Conservation (phyloP, 2,329 filamentous ascomycete species). For the Microsporum ferrugineum region DNA sequence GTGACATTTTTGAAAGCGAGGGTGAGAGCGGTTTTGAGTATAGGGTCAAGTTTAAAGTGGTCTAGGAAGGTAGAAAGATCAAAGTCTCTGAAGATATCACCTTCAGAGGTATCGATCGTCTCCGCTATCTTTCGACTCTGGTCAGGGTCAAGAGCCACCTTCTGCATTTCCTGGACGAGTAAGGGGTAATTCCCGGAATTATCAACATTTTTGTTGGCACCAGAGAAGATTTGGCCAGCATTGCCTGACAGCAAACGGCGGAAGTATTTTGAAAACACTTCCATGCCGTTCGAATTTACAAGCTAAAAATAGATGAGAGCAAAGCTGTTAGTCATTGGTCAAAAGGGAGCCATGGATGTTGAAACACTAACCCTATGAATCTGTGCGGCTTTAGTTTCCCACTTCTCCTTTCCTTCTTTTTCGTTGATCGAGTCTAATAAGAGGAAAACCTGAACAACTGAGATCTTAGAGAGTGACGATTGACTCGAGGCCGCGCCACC, state of each 20-base stretch:
- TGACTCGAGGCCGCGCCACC: conserved; percentile 38
- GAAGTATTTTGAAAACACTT: conserved; percentile 94
- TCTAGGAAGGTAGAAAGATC: conserved; percentile 92
- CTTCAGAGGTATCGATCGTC: conserved; percentile 77
- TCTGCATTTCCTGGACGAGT: conserved; percentile 71
- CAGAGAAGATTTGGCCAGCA: conserved; percentile 80
- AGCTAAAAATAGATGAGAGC: conserved; percentile 44
- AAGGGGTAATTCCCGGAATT: conserved; percentile 75
- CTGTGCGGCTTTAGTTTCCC: conserved; percentile 82
- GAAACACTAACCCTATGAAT: conserved; percentile 65
- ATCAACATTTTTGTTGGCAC: conserved; percentile 58
- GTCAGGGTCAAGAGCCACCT: conserved; percentile 66
- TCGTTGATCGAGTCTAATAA: conserved; percentile 90
- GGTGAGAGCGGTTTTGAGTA: conserved; percentile 78
- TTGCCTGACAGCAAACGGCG: conserved; percentile 84
- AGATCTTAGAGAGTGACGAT: conserved; percentile 74
- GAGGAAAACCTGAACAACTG: conserved; percentile 88
- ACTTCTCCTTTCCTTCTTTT: conserved; percentile 83
- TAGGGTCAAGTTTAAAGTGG: conserved; percentile 83
- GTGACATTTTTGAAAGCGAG: conserved; percentile 77
- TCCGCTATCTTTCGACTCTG: conserved; percentile 88
- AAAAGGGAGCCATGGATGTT: background rate
- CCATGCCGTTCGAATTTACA: conserved; percentile 97
- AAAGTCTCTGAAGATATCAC: conserved; percentile 90
- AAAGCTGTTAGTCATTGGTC: background rate